A percentile compares a stretch with the other conserved stretches of the same genome.
Evolutionary conservation across 78 protist genomes (phyloP).

Genomic region (Cavenderia fasciculata): DNA sequence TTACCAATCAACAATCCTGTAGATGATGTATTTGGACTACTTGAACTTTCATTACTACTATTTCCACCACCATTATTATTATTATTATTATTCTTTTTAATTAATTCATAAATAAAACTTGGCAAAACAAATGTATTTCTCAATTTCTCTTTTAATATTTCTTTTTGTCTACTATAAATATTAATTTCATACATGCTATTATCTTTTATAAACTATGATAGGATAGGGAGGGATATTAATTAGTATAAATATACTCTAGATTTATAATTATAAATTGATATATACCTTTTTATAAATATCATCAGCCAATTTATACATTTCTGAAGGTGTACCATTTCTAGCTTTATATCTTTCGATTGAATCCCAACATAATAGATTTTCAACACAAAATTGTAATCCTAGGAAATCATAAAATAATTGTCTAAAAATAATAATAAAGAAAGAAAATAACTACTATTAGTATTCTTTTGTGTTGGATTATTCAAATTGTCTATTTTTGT

Average conservation of each 20-base stretch:
- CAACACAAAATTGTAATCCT: constrained; percentile 52
- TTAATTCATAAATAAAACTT: not conserved
- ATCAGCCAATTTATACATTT: constrained; percentile 57
- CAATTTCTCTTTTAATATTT: constrained; percentile 55
- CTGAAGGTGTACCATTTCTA: constrained; percentile 43
- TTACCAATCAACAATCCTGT: not conserved
- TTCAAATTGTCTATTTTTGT: not conserved
- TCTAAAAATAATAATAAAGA: not conserved
- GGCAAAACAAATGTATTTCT: constrained; percentile 60
- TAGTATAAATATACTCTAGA: not conserved
- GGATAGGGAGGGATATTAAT: not conserved
- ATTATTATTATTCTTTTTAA: not conserved
- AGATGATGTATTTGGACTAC: not conserved
- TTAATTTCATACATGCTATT: constrained; percentile 71
- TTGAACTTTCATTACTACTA: not conserved
- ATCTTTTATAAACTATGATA: constrained; percentile 59
- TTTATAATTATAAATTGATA: not conserved
- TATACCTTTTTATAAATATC: constrained; percentile 56
- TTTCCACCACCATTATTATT: too few species aligned
- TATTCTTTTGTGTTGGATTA: not conserved
- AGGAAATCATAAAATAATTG: constrained; percentile 50
- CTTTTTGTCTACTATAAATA: constrained; percentile 75
- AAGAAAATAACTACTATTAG: not conserved
- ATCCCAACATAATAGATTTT: constrained; percentile 74
- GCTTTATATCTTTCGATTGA: constrained; percentile 62